phyloP scores from a whole-genome alignment of 2,329 filamentous ascomycete species.

The Alternaria atra region DNA sequence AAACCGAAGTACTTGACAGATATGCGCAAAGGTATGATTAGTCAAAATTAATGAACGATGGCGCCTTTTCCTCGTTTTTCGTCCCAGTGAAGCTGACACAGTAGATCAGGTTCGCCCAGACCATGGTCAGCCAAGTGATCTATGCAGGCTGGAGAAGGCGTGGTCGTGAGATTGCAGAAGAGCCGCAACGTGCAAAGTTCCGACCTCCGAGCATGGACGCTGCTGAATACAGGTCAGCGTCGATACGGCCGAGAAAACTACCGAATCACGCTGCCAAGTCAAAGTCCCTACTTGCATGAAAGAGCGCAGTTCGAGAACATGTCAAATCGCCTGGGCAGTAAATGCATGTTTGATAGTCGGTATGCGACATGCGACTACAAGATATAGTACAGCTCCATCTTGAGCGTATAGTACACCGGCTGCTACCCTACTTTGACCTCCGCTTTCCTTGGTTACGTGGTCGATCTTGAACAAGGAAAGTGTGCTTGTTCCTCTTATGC shows the following conservation, averaged over 20 bases:
- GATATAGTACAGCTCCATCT: constrained; percentile 33
- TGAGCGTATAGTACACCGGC: constrained; percentile 19
- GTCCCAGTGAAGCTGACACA: not conserved
- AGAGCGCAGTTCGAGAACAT: not conserved
- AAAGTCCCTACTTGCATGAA: not conserved
- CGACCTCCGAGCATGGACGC: not conserved
- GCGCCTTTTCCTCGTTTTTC: not conserved
- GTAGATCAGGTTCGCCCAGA: constrained; percentile 1
- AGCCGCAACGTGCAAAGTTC: not conserved
- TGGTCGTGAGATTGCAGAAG: constrained; percentile 1
- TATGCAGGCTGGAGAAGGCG: not conserved
- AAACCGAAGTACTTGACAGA: not conserved
- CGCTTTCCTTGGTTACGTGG: constrained; percentile 92
- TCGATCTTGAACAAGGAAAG: constrained; percentile 84
- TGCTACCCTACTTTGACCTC: constrained; percentile 51
- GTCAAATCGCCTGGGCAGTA: not conserved
- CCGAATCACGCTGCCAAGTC: not conserved
- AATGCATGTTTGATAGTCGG: constrained; percentile 8
- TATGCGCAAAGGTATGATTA: not conserved
- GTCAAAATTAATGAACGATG: not conserved
- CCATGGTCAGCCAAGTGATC: not conserved
- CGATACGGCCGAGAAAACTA: constrained; percentile 4
- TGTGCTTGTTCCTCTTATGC: constrained; percentile 87
- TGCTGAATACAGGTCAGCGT: not conserved
- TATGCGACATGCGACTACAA: constrained; percentile 9